These are phyloP conservation scores for Salisapilia sapeloensis DNA, from an alignment of 352 stramenopile genomes.

Conservation along the genomic window DNA sequence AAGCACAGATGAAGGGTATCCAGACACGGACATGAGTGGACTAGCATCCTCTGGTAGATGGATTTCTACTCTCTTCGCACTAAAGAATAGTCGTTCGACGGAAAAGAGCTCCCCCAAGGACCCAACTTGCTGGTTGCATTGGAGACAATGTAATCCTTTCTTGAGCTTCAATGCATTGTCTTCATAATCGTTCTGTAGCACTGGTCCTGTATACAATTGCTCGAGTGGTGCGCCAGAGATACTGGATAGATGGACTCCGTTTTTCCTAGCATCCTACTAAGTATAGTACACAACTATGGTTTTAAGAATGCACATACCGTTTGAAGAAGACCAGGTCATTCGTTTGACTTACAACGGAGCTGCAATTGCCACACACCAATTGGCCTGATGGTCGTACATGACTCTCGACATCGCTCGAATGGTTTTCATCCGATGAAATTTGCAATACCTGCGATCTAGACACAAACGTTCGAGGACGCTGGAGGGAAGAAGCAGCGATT, in stretches of 20 bases:
- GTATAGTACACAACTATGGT: neutral
- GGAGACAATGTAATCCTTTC: constrained; percentile 47
- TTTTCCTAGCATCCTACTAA: constrained; percentile 12
- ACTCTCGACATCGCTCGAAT: too few species aligned
- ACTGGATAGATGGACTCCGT: constrained; percentile 54
- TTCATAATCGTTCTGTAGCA: constrained; percentile 16
- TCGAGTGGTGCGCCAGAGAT: constrained; percentile 41
- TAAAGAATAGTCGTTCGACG: constrained; percentile 59
- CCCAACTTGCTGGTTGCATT: constrained; percentile 40
- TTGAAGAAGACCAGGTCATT: constrained; percentile 65
- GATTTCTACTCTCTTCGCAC: constrained; percentile 37
- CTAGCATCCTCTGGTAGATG: constrained; percentile 56
- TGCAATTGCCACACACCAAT: constrained; percentile 56
- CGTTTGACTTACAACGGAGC: constrained; percentile 29
- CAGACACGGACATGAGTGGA: constrained; percentile 49
- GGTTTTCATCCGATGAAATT: too few species aligned
- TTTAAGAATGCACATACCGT: constrained; percentile 13
- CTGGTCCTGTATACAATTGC: constrained; percentile 14
- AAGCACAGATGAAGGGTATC: constrained; percentile 54
- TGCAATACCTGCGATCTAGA: too few species aligned
- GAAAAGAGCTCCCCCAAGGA: constrained; percentile 39
- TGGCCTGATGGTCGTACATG: too few species aligned
- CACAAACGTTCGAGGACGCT: too few species aligned
- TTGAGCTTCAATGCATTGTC: constrained; percentile 31
- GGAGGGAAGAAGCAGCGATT: too few species aligned